A percentile compares a stretch with the other conserved stretches of the same genome.
These are phyloP conservation scores for Taphrina deformans DNA, from an alignment of 1,139 yeast genomes.

Conservation along the genomic window DNA sequence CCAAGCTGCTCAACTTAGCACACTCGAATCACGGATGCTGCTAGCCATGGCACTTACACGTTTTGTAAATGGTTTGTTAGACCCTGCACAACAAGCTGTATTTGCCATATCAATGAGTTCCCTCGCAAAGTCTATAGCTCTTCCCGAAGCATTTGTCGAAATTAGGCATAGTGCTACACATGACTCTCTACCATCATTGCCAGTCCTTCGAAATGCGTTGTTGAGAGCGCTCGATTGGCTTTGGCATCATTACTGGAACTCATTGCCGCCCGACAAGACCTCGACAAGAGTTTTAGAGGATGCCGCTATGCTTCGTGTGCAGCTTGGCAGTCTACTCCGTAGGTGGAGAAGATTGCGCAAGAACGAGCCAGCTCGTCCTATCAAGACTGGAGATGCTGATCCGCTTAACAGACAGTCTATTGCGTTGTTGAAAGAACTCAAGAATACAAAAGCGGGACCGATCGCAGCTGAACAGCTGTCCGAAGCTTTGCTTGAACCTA, in stretches of 20 bases:
- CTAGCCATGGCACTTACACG: constrained; percentile 77
- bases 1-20: constrained; percentile 45
- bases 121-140: constrained; percentile 64
- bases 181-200: constrained; percentile 62
- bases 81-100: constrained; percentile 77
- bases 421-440: constrained; percentile 5
- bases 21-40: constrained; percentile 45
- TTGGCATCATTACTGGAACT: constrained; percentile 69
- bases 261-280: background rate
- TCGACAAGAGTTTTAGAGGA: background rate
- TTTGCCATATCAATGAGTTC: constrained; percentile 77
- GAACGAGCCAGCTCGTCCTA: constrained; percentile 1
- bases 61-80: constrained; percentile 88
- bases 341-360: constrained; percentile 24
- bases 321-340: background rate
- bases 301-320: background rate
- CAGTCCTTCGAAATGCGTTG: constrained; percentile 61
- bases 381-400: constrained; percentile 18
- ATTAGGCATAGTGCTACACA: constrained; percentile 90
- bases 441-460: background rate
- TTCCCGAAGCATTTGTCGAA: constrained; percentile 87
- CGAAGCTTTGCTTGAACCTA: constrained; percentile 4
- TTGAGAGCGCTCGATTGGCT: constrained; percentile 73
- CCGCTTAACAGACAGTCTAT: constrained; percentile 2
- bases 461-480: background rate